Evolutionary conservation across 2,329 filamentous ascomycete genomes (phyloP), one percentile per base, ranked within the genome.

Genomic region (Chalara sp.): DNA sequence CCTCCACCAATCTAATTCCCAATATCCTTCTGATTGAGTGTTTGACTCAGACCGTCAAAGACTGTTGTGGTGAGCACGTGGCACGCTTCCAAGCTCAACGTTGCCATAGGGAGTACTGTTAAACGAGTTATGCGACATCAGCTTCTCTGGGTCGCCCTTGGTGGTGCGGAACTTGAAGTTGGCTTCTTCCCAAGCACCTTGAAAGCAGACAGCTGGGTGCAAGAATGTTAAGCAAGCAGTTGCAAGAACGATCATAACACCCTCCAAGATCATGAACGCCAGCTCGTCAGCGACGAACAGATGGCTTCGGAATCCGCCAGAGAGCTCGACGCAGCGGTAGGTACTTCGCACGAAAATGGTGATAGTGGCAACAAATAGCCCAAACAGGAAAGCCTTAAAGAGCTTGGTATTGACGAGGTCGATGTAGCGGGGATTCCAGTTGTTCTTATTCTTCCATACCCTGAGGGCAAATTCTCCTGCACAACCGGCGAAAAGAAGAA

Each of bases 321-420:
- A 73, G 49, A 84, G 62, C 65, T 84, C 80, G 1, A 75, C 73
- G 28, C 80, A 76, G 47, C 81, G 73, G 58, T 79, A 84, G 32
- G 77, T 71, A 41, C 72, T 78, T 30, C 81, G 69, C n/a, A 76
- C 72, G 49, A 82, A 75, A 58, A 84, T 78, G 40, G 70, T 73
- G 1, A 81, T 37, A 6, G 77, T 81, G 0, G 77, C 73, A 3
- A 79, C 58, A 1, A 66, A 60, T 13, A 80, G 67, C 35, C 79
- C 69, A 30, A 77, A 71, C 44, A 83, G 74, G 58, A 84, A 79
- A 32, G 68, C 70, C 5, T 60, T 58, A 47, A 63, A 64, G 30
- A 62, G 51, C 1, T n/a, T 13, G 0, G 60, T 57, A 6, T 47
- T 37, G 32, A 55, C 48, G 28, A 64, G 49, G 29, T 51, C 29